Base-by-base conservation (phyloP, 176 grass and related monocot species). In the Hordeum marinum region DNA sequence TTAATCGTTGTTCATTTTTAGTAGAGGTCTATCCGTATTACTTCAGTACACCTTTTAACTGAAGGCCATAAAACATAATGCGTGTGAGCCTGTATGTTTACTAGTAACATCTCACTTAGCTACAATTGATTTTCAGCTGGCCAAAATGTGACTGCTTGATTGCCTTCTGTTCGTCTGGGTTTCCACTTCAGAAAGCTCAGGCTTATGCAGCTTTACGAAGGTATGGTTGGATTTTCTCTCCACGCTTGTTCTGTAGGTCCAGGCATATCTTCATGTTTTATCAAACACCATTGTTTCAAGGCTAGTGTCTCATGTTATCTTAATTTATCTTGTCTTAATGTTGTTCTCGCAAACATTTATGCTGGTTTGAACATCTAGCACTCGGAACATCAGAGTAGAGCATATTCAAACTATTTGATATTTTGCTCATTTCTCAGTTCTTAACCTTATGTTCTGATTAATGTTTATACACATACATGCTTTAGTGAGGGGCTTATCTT, bases 101-200 rank as follows among this genome's bases (percentile, higher is more conserved):
- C 1, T 61, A 78, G 40, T 60, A 63, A 21, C 9, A 67, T 92
- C 35, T 73, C 45, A 86, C 63, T 71, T 79, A 21, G 43, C 57
- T 50, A 65, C 26, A 58, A 43, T 68, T 84, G 73, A 85, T 79
- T 92, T 91, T 58, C 96, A 98, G 96, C 69, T 98, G 96, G 96
- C 96, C 96, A 90, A 91, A 89, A 45, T 98, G 93, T 82, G 93
- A 98, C 81, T 98, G 96, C 82, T 90, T 98, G 86, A 92, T 98
- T 89, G 96, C 96, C 29, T 98, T 98, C 86, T 92, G 93, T 86
- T 98, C 96, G 11, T 89, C 96, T 82, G 93, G 96, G 81, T 98
- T 90, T 89, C 96, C 96, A 60, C 90, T 98, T 45, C 31, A 94
- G 90, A 98, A 98, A 55, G 88, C 84, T 82, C 85, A 98, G 92